Evolutionary conservation across 2,329 filamentous ascomycete genomes (phyloP).

Genomic region (Chlorencoelia australis): DNA sequence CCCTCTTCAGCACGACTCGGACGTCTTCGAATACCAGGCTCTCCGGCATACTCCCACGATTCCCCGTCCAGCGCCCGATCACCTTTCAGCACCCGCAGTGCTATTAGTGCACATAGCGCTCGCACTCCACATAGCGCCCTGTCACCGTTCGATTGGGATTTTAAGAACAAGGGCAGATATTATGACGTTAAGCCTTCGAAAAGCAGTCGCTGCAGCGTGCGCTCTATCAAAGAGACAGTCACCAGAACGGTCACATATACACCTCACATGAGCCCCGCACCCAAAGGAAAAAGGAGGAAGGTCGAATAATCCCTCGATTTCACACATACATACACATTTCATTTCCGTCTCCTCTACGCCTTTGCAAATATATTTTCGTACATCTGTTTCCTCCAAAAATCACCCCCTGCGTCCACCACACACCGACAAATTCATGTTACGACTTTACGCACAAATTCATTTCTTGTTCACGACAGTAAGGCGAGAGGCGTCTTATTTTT

Average conservation of each 20-base stretch:
- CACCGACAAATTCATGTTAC: slow-evolving; percentile 12
- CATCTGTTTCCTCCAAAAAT: slow-evolving; percentile 3
- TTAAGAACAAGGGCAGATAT: slow-evolving; percentile 55
- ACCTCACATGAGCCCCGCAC: slow-evolving; percentile 75
- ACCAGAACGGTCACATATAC: slow-evolving; percentile 93
- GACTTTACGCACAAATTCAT: slow-evolving; percentile 18
- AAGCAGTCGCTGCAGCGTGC: slow-evolving; percentile 49
- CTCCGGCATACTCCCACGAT: slow-evolving; percentile 58
- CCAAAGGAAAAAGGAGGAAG: slow-evolving; percentile 87
- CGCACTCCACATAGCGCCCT: slow-evolving; percentile 55
- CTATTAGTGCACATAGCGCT: slow-evolving; percentile 55
- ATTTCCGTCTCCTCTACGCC: neutral
- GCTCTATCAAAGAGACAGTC: slow-evolving; percentile 77
- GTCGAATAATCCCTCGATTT: slow-evolving; percentile 33
- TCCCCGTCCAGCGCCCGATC: slow-evolving; percentile 51
- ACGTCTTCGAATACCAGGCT: slow-evolving; percentile 68
- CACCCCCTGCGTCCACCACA: neutral
- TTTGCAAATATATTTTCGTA: slow-evolving; percentile 3
- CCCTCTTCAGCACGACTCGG: slow-evolving; percentile 45
- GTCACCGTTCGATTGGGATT: slow-evolving; percentile 72
- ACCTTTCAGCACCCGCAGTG: slow-evolving; percentile 57
- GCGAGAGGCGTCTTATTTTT: slow-evolving; percentile 6
- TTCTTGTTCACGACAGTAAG: slow-evolving; percentile 21
- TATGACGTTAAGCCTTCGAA: slow-evolving; percentile 48
- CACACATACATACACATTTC: neutral